These are phyloP conservation scores for Penicillium occitanis DNA, from an alignment of 2,329 filamentous ascomycete genomes.

Conservation along the genomic window DNA sequence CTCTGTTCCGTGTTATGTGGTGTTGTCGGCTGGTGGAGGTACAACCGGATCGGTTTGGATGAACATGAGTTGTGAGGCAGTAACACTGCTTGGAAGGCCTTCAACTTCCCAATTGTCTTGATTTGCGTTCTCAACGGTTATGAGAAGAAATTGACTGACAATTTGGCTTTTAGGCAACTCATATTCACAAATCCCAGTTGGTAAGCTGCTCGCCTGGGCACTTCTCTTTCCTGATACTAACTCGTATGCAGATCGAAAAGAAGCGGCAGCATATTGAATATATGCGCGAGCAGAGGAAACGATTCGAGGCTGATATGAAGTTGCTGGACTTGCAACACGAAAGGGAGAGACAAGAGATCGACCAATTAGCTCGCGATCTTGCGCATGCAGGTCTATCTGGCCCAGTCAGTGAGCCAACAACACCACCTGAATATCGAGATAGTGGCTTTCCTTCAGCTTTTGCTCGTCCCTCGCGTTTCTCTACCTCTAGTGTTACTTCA, in stretches of 20 bases:
- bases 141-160: background rate
- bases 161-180: constrained; percentile 26
- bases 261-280: constrained; percentile 91
- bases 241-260: constrained; percentile 71
- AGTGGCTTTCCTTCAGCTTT: constrained; percentile 76
- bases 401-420: constrained; percentile 91
- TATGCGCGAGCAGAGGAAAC: constrained; percentile 81
- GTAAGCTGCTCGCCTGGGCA: constrained; percentile 23
- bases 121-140: background rate
- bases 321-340: constrained; percentile 82
- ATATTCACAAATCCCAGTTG: constrained; percentile 29
- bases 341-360: constrained; percentile 78
- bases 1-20: background rate
- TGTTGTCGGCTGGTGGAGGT: background rate
- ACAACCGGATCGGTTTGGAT: background rate
- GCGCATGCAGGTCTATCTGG: constrained; percentile 59
- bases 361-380: constrained; percentile 79
- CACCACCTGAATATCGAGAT: constrained; percentile 88
- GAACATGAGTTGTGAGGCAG: background rate
- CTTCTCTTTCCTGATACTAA: background rate
- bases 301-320: constrained; percentile 91
- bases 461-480: constrained; percentile 83
- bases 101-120: background rate
- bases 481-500: constrained; percentile 81
- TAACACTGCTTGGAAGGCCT: background rate